Evolutionary conservation across 129 eudicot species (phyloP).

Genomic region (Pseudognaphalium luteoalbum): DNA sequence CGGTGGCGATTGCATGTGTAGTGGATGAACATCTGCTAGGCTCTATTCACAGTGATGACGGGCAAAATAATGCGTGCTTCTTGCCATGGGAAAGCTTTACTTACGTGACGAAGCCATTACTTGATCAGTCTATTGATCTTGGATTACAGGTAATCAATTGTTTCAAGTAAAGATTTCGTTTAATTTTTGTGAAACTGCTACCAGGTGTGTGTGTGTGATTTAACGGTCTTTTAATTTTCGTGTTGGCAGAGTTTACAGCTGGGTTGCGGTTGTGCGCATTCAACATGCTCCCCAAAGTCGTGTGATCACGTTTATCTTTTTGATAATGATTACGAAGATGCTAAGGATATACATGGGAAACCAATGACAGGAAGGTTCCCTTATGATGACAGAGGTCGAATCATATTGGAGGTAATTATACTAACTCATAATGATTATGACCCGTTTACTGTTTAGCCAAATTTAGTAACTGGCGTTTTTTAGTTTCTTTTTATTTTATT

Average conservation of each 20-base stretch:
- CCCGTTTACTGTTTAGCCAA: neutral
- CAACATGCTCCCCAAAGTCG: constrained; percentile 62
- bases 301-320: constrained; percentile 97
- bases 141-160: constrained; percentile 55
- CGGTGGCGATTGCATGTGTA: constrained; percentile 79
- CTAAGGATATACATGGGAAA: constrained; percentile 82
- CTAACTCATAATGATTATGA: constrained; percentile 2
- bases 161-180: neutral
- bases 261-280: constrained; percentile 73
- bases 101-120: constrained; percentile 66
- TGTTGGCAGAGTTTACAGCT: constrained; percentile 67
- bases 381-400: constrained; percentile 84
- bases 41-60: constrained; percentile 56
- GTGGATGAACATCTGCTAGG: constrained; percentile 84
- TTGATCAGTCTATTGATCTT: constrained; percentile 58
- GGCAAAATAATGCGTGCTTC: constrained; percentile 43
- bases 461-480: neutral
- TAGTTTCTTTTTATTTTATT: no score
- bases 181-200: neutral
- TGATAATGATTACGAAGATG: constrained; percentile 90
- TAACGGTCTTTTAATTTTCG: neutral
- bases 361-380: constrained; percentile 89
- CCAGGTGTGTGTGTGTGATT: neutral
- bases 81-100: constrained; percentile 96
- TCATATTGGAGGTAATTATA: constrained; percentile 70